Conservation (phyloP, 2,329 filamentous ascomycete genomes). For the Alternaria metachromatica region DNA sequence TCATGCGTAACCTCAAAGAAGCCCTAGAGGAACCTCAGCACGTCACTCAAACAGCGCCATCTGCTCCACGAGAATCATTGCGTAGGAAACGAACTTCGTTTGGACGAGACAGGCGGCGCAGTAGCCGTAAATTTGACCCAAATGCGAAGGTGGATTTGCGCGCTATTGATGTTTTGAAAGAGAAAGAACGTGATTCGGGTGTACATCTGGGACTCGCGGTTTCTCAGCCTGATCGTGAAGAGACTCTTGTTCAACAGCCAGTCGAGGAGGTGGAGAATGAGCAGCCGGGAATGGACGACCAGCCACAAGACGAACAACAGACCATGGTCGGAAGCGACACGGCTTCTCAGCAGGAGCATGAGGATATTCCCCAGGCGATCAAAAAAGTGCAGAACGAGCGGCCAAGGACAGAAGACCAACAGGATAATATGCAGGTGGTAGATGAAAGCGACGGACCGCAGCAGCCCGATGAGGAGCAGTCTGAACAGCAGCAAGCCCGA, state of each 20-base stretch:
- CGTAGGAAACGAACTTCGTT: conserved; percentile 38
- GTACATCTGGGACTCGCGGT: conserved; percentile 15
- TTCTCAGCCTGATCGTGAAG: conserved; percentile 11
- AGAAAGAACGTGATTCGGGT: conserved; percentile 25
- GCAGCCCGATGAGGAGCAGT: conserved; percentile 8
- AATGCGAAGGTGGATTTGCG: conserved; percentile 30
- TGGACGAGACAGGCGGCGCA: conserved; percentile 33
- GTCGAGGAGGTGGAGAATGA: conserved; percentile 9
- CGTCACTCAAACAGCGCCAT: neutral
- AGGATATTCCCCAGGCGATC: neutral
- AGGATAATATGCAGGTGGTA: neutral
- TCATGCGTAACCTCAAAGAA: conserved; percentile 41
- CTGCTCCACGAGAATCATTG: conserved; percentile 19
- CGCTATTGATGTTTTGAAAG: conserved; percentile 29
- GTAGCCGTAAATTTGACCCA: conserved; percentile 40
- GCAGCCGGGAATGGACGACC: conserved; percentile 2
- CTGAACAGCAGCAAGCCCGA: conserved; percentile 1
- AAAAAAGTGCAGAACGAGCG: neutral
- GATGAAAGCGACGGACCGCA: neutral
- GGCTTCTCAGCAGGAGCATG: neutral
- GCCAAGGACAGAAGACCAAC: neutral
- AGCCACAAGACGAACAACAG: conserved; percentile 13
- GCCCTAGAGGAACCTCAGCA: conserved; percentile 23
- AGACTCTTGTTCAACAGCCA: conserved; percentile 2
- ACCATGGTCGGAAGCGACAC: conserved; percentile 6